phyloP scores from a whole-genome alignment of 805 yeast genomes.

The Lachancea fermentati region DNA sequence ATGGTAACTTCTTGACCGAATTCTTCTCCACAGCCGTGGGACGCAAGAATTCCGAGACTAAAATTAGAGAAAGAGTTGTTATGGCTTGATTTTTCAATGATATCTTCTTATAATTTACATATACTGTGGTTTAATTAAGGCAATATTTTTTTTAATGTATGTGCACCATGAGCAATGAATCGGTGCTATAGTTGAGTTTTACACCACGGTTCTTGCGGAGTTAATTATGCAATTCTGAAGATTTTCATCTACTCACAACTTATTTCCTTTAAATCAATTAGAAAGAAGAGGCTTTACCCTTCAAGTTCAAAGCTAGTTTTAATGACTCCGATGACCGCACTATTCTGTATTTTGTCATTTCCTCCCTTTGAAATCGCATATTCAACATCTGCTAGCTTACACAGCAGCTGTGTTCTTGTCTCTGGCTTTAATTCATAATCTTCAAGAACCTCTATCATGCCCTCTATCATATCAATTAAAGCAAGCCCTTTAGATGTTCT shows the following conservation, averaged over 20 bases:
- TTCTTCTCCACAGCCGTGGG: background rate
- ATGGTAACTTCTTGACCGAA: background rate
- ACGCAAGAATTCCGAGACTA: background rate
- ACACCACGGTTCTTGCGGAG: too few relatives aligned
- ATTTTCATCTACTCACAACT: too few relatives aligned
- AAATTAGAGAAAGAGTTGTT: background rate
- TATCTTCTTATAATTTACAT: background rate
- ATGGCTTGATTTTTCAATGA: background rate
- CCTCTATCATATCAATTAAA: constrained; percentile 73
- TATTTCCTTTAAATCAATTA: too few relatives aligned
- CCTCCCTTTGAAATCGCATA: constrained; percentile 92
- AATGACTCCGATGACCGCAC: constrained; percentile 84
- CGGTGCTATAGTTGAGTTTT: too few relatives aligned
- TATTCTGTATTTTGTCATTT: constrained; percentile 79
- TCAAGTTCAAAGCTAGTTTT: constrained; percentile 44
- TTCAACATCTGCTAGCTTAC: constrained; percentile 80
- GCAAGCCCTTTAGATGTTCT: constrained; percentile 81
- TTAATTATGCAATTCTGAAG: background rate
- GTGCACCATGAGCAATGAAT: too few relatives aligned
- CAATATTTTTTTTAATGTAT: background rate
- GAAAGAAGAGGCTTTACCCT: too few relatives aligned
- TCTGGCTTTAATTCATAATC: constrained; percentile 53
- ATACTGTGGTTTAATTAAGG: background rate
- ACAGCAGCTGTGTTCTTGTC: constrained; percentile 59
- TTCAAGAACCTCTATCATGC: constrained; percentile 66